Base-by-base conservation (phyloP, 257 asterid species). In the Penstemon barbatus region DNA sequence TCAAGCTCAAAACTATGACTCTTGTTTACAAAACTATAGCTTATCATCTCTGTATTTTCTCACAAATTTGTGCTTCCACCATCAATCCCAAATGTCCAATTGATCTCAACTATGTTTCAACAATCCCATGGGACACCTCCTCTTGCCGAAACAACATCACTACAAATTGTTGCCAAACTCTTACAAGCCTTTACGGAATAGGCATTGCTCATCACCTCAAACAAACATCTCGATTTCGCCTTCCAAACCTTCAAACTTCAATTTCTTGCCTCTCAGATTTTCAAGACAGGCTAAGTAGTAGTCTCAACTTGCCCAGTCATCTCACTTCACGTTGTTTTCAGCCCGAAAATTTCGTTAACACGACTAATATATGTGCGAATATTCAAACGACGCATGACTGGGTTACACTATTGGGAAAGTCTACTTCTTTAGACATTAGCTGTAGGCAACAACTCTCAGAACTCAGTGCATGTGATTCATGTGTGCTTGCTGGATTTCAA, bases 101-200 rank as follows among this genome's bases (percentile, higher is more conserved):
- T 1, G 61, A 81, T 43, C 70, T 87, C 7, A 68, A 64, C 63
- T 87, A 81, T 73, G 89, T 87, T 39, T 43, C 15, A n/a, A 83
- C 52, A 33, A 52, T 85, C 60, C 80, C 83, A 61, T 87, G 95
- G 95, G 84, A 87, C 65, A 52, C 84, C 8, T 80, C 91, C 39
- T 78, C 84, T 49, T 87, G 95, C 78, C 68, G 4, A 25, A 44
- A 57, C 63, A 63, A 11, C 45, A 18, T 25, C 7, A 57, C 8
- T 8, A 52, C 36, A 45, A 74, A 58, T 18, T 85, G 95, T 72
- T 88, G 95, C 72, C 92, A 84, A 68, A 85, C 92, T 3, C 89
- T 88, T 0, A 80, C 76, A 0, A 77, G 90, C 72, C 89, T 88
- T 4, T 82, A 82, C 51, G 95, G 86, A 51, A 69, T 88, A 2